These are phyloP conservation scores for Xylaria sp. DNA, from an alignment of 2,329 filamentous ascomycete genomes.

Conservation along the genomic window DNA sequence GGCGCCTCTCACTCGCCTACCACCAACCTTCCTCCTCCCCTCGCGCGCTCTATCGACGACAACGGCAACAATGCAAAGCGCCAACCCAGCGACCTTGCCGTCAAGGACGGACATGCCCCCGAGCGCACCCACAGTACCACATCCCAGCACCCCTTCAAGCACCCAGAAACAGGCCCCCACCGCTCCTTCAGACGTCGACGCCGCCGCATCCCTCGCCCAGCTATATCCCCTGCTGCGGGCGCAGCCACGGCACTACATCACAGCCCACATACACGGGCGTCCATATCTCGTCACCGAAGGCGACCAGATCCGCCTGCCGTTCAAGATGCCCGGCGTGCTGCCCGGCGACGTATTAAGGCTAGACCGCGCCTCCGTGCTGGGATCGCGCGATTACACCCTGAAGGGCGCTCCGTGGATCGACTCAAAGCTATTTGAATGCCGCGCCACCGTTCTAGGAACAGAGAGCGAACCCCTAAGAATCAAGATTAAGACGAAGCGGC, in stretches of 20 bases:
- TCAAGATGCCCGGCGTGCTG: slow-evolving; percentile 78
- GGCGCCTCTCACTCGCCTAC: slow-evolving; percentile 57
- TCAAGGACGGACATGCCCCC: slow-evolving; percentile 41
- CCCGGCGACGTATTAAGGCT: slow-evolving; percentile 89
- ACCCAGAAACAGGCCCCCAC: slow-evolving; percentile 14
- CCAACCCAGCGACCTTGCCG: slow-evolving; percentile 48
- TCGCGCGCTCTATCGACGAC: slow-evolving; percentile 54
- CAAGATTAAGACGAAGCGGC: slow-evolving; percentile 85
- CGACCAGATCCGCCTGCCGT: slow-evolving; percentile 80
- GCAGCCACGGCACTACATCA: slow-evolving; percentile 82
- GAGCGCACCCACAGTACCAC: slow-evolving; percentile 19
- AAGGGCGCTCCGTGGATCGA: slow-evolving; percentile 86
- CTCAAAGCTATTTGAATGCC: slow-evolving; percentile 83
- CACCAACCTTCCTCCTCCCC: slow-evolving; percentile 64
- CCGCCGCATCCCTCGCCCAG: slow-evolving; percentile 59
- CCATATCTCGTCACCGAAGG: slow-evolving; percentile 83
- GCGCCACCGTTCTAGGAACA: slow-evolving; percentile 84
- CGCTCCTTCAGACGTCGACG: slow-evolving; percentile 54
- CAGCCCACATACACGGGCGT: slow-evolving; percentile 80
- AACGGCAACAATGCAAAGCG: slow-evolving; percentile 39
- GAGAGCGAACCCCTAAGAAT: slow-evolving; percentile 82
- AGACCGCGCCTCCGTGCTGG: slow-evolving; percentile 84
- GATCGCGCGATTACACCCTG: slow-evolving; percentile 89
- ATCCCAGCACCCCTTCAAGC: not conserved
- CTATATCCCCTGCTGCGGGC: slow-evolving; percentile 77